Evolutionary conservation across 2,329 filamentous ascomycete species (phyloP).

Genomic region (Talaromyces piceae): DNA sequence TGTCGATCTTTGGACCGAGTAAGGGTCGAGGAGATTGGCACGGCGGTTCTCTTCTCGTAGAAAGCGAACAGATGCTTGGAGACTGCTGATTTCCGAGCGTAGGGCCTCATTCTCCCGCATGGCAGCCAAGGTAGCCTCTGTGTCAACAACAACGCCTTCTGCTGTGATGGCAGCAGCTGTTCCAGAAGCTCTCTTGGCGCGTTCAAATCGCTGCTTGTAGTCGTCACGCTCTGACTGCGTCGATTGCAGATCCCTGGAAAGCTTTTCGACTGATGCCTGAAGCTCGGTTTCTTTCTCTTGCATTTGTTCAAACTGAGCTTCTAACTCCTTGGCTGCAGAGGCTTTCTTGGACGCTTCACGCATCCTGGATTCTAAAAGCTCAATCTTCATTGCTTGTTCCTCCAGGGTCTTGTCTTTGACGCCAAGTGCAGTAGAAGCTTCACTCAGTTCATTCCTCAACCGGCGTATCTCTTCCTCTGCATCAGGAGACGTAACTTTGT

Average conservation of each 20-base stretch:
- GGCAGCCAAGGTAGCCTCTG: constrained; percentile 30
- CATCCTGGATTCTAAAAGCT: constrained; percentile 83
- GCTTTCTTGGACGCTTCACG: constrained; percentile 74
- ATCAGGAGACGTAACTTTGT: constrained; percentile 72
- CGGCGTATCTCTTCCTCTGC: constrained; percentile 76
- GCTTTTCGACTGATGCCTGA: constrained; percentile 25
- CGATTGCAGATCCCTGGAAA: constrained; percentile 29
- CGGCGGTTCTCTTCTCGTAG: constrained; percentile 39
- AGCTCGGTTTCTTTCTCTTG: constrained; percentile 28
- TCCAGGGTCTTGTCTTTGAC: constrained; percentile 75
- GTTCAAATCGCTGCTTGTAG: constrained; percentile 35
- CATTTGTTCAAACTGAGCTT: constrained; percentile 34
- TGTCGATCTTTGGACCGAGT: constrained; percentile 33
- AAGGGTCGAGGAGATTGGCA: constrained; percentile 33
- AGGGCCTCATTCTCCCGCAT: constrained; percentile 39
- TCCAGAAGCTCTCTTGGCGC: constrained; percentile 34
- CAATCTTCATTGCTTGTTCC: constrained; percentile 82
- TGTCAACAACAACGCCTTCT: constrained; percentile 33
- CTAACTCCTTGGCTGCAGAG: constrained; percentile 39
- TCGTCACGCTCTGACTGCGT: constrained; percentile 35
- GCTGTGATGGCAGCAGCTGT: constrained; percentile 27
- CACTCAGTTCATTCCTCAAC: constrained; percentile 71
- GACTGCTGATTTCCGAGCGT: constrained; percentile 34
- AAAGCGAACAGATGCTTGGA: constrained; percentile 41
- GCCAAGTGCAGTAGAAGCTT: constrained; percentile 64